Evolutionary conservation across 179 eudicot species (phyloP).

Genomic region (Silene coronaria): DNA sequence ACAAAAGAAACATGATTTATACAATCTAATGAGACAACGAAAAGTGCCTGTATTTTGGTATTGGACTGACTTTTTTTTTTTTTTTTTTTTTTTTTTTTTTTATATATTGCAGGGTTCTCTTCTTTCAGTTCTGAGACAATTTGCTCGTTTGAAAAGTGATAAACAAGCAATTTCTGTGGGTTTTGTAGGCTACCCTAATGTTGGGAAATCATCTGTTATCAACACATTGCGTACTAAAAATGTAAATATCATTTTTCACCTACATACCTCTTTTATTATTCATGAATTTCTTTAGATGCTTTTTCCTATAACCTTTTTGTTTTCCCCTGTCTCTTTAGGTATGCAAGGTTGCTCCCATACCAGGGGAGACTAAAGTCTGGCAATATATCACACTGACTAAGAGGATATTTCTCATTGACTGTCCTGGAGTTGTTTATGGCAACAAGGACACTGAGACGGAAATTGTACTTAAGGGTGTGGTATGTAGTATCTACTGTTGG

Average conservation of each 20-base stretch:
- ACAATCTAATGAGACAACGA: neutral
- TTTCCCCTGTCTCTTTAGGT: conserved; percentile 38
- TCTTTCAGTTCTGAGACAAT: conserved; percentile 84
- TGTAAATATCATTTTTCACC: conserved; percentile 36
- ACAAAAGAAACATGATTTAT: neutral
- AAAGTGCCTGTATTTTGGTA: neutral
- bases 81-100: no score
- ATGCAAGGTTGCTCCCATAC: conserved; percentile 98
- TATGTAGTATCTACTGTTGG: conserved; percentile 58
- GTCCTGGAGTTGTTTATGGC: conserved; percentile 97
- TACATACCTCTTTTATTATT: neutral
- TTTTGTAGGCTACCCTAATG: conserved; percentile 96
- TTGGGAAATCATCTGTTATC: conserved; percentile 96
- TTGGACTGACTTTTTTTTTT: neutral
- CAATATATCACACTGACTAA: conserved; percentile 95
- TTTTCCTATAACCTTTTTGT: neutral
- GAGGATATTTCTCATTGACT: conserved; percentile 84
- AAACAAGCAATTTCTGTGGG: conserved; percentile 98
- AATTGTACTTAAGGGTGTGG: conserved; percentile 97
- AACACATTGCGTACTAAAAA: conserved; percentile 90
- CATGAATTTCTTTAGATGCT: neutral
- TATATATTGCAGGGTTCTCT: conserved; percentile 86
- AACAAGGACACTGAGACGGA: conserved; percentile 83
- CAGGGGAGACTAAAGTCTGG: conserved; percentile 99
- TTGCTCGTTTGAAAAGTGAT: conserved; percentile 83